These are phyloP conservation scores for Debaryomyces nepalensis DNA, from an alignment of 1,139 yeast species.

Conservation along the genomic window DNA sequence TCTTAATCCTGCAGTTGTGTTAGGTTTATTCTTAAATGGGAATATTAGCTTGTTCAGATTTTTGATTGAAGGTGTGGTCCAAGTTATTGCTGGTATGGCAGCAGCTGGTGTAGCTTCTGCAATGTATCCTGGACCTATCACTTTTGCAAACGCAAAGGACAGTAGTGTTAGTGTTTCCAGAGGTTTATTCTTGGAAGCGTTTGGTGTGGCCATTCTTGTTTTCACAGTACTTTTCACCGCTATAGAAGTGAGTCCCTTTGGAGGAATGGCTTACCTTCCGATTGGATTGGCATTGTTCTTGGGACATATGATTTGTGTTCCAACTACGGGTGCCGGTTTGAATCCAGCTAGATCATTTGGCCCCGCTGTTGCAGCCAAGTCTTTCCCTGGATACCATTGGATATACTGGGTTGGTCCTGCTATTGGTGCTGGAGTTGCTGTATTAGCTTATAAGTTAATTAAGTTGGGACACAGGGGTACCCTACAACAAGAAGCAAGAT, in stretches of 20 bases:
- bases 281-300: constrained; percentile 83
- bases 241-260: constrained; percentile 78
- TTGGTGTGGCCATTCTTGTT: constrained; percentile 76
- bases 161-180: constrained; percentile 70
- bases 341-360: constrained; percentile 93
- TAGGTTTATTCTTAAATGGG: constrained; percentile 68
- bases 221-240: constrained; percentile 81
- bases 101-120: constrained; percentile 92
- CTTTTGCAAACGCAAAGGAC: constrained; percentile 75
- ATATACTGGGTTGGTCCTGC: constrained; percentile 91
- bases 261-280: constrained; percentile 82
- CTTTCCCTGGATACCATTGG: constrained; percentile 87
- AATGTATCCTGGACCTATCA: constrained; percentile 81
- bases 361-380: constrained; percentile 71
- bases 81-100: constrained; percentile 85
- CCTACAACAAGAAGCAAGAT: constrained; percentile 23
- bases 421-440: constrained; percentile 68
- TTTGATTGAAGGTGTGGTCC: constrained; percentile 64
- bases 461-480: constrained; percentile 2
- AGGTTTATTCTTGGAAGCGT: constrained; percentile 83
- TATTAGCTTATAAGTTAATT: constrained; percentile 3
- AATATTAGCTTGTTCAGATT: constrained; percentile 80
- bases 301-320: constrained; percentile 81
- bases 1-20: constrained; percentile 87
- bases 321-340: constrained; percentile 89